Conservation (phyloP, 441 rosid genomes). For the Populus hybrid region DNA sequence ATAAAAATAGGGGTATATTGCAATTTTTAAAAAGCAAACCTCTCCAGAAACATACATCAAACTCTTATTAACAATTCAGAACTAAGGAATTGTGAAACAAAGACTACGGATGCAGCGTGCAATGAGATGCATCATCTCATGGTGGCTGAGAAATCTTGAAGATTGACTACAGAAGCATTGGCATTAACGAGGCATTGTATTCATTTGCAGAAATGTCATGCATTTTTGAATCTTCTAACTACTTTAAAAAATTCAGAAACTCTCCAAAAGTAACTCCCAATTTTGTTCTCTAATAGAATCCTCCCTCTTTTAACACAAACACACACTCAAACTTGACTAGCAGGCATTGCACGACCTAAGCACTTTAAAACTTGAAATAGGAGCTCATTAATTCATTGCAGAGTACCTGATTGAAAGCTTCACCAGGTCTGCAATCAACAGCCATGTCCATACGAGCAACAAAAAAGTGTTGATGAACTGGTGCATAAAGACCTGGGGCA, state of each 20-base stretch:
- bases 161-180: neutral
- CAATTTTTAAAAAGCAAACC: neutral
- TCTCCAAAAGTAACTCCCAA: neutral
- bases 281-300: neutral
- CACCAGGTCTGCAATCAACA: constrained; percentile 81
- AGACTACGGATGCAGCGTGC: neutral
- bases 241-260: neutral
- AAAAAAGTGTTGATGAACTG: constrained; percentile 89
- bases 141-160: neutral
- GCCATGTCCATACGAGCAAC: constrained; percentile 92
- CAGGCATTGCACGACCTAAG: neutral
- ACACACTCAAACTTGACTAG: neutral
- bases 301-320: neutral
- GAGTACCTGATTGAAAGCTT: constrained; percentile 76
- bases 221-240: too few species aligned
- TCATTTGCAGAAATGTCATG: neutral
- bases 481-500: constrained; percentile 71
- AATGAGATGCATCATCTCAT: neutral
- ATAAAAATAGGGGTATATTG: neutral
- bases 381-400: constrained; percentile 6
- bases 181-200: neutral
- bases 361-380: neutral
- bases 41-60: neutral
- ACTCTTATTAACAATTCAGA: neutral
- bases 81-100: neutral